These are phyloP conservation scores for Kwoniella shandongensis DNA, from an alignment of 768 basidiomycete genomes.

Conservation along the genomic window DNA sequence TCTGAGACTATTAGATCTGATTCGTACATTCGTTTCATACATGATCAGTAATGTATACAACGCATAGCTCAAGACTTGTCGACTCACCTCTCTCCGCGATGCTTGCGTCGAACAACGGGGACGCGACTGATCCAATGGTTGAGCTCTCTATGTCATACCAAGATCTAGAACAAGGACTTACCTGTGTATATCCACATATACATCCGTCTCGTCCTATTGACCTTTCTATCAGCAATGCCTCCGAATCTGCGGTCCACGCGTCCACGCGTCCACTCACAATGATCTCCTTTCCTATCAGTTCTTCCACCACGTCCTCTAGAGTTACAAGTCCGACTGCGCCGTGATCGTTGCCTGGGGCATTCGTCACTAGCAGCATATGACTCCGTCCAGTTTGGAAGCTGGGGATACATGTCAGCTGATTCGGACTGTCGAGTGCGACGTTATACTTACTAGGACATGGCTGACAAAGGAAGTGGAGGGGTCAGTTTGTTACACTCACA, in stretches of 20 bases:
- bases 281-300: slow-evolving; percentile 46
- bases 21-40: too few relatives aligned
- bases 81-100: slow-evolving; percentile 27
- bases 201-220: slow-evolving; percentile 48
- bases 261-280: slow-evolving; percentile 27
- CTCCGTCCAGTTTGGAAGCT: slow-evolving; percentile 49
- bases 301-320: slow-evolving; percentile 50
- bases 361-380: slow-evolving; percentile 46
- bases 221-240: background rate
- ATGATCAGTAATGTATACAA: too few relatives aligned
- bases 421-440: background rate
- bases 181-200: slow-evolving; percentile 47
- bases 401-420: background rate
- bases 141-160: background rate
- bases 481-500: background rate
- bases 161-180: slow-evolving; percentile 5
- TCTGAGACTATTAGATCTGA: slow-evolving; percentile 28
- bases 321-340: slow-evolving; percentile 44
- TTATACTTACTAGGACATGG: slow-evolving; percentile 39
- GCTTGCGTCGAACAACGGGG: slow-evolving; percentile 38
- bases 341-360: slow-evolving; percentile 30
- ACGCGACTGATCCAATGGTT: slow-evolving; percentile 28
- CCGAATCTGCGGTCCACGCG: background rate
- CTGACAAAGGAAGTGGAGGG: slow-evolving; percentile 23
- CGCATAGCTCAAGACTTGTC: too few relatives aligned